A percentile compares a stretch with the other conserved stretches of the same genome.
Conservation (phyloP, 495 filamentous ascomycete species). For the Neurospora africana region DNA sequence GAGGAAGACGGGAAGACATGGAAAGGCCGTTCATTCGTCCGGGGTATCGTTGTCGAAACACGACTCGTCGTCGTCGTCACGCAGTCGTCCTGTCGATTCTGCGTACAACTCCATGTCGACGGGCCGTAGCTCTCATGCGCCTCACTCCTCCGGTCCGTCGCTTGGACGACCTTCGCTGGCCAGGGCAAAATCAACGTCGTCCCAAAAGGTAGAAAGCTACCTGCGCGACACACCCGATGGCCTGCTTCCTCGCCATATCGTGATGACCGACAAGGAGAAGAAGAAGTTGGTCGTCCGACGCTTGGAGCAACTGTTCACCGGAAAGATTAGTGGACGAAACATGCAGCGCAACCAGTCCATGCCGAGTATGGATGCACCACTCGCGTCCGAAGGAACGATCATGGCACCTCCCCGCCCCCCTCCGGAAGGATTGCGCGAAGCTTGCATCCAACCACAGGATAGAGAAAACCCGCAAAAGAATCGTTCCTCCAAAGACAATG, state of each 20-base stretch:
- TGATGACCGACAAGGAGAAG: slow-evolving; percentile 55
- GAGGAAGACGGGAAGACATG: slow-evolving; percentile 21
- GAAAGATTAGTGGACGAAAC: slow-evolving; percentile 38
- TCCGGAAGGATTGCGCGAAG: slow-evolving; percentile 27
- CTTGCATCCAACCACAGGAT: slow-evolving; percentile 24
- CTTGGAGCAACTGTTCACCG: slow-evolving; percentile 71
- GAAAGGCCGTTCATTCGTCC: slow-evolving; percentile 23
- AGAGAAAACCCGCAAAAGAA: slow-evolving; percentile 15
- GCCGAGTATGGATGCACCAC: slow-evolving; percentile 11
- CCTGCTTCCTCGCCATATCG: slow-evolving; percentile 39
- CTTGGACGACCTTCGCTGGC: slow-evolving; percentile 10
- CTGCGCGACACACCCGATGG: slow-evolving; percentile 51
- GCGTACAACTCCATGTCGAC: slow-evolving; percentile 64
- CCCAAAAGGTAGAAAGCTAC: slow-evolving; percentile 48
- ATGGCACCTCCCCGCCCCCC: slow-evolving; percentile 5
- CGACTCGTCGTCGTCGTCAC: slow-evolving; percentile 41
- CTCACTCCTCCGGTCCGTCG: slow-evolving; percentile 27
- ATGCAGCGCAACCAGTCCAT: slow-evolving; percentile 5
- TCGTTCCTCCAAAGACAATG: slow-evolving; percentile 23
- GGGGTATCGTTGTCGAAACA: slow-evolving; percentile 28
- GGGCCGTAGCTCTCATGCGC: slow-evolving; percentile 26
- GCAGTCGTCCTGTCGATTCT: slow-evolving; percentile 52
- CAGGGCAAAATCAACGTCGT: slow-evolving; percentile 18
- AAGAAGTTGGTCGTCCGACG: slow-evolving; percentile 61
- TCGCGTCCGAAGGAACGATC: background rate